Percentiles rank a stretch among this genome's conserved stretches.
Conservation (phyloP, 2,329 filamentous ascomycete genomes). For the Lomentospora prolificans region DNA sequence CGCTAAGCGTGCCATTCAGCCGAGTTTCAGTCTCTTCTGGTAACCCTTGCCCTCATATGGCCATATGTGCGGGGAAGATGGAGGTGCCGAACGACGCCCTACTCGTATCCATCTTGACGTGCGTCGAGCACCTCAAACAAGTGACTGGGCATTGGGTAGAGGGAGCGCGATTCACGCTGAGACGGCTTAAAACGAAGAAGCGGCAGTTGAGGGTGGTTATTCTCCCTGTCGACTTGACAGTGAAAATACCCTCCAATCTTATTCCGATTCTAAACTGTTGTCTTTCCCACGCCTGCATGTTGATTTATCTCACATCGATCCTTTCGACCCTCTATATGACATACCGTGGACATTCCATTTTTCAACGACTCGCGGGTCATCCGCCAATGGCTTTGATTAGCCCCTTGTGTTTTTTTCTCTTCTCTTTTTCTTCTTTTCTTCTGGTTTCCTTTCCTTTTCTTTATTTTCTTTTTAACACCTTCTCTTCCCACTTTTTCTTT, state of each 20-base stretch:
- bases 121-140: background rate
- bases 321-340: no score
- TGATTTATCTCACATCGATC: no score
- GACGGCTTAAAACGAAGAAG: background rate
- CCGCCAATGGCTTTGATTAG: no score
- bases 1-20: no score
- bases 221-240: no score
- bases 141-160: background rate
- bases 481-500: constrained; percentile 2
- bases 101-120: background rate
- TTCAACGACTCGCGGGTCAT: background rate
- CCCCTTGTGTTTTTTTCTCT: constrained; percentile 1
- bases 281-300: no score
- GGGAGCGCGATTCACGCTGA: background rate
- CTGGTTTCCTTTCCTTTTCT: background rate
- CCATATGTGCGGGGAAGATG: no score
- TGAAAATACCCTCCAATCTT: no score
- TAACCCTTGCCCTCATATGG: no score
- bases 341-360: no score
- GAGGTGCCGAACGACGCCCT: background rate
- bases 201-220: background rate
- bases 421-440: constrained; percentile 2
- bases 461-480: constrained; percentile 4
- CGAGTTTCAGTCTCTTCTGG: no score
- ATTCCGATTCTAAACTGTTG: no score